Percentiles rank a stretch among this genome's conserved stretches.
phyloP scores from a whole-genome alignment of 2,329 filamentous ascomycete species.

The Aspergillus awamori region DNA sequence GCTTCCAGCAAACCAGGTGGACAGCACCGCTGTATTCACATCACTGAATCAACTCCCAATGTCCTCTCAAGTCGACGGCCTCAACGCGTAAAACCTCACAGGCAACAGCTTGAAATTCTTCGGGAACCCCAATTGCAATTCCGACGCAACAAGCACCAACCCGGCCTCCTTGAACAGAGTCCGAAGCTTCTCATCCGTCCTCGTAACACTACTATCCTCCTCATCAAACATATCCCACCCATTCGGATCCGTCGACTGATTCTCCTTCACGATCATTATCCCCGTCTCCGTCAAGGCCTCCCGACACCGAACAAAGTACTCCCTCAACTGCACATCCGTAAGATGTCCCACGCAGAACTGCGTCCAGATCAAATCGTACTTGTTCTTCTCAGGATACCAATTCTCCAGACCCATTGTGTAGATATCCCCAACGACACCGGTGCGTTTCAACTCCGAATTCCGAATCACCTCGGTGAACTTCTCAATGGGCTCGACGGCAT shows the following conservation, averaged over 20 bases:
- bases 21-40: too few species aligned
- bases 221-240: conserved; percentile 73
- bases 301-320: conserved; percentile 66
- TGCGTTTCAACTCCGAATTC: conserved; percentile 36
- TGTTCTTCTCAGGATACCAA: conserved; percentile 57
- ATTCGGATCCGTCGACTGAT: conserved; percentile 59
- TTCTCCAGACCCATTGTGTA: conserved; percentile 74
- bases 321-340: conserved; percentile 70
- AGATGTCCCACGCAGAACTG: conserved; percentile 91
- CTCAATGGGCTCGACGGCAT: conserved; percentile 80
- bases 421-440: conserved; percentile 62
- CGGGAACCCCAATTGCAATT: conserved; percentile 73
- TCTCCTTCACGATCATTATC: conserved; percentile 77
- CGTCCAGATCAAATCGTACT: conserved; percentile 82
- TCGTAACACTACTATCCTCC: conserved; percentile 75
- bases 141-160: conserved; percentile 67
- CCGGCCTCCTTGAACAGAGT: conserved; percentile 70
- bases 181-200: conserved; percentile 72
- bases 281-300: conserved; percentile 48
- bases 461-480: conserved; percentile 73
- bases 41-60: background rate
- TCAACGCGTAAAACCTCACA: conserved; percentile 77
- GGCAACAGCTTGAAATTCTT: conserved; percentile 65
- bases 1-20: too few species aligned
- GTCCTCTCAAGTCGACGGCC: conserved; percentile 44